Base-by-base conservation (phyloP, 495 filamentous ascomycete species). In the Lentithecium fluviatile region DNA sequence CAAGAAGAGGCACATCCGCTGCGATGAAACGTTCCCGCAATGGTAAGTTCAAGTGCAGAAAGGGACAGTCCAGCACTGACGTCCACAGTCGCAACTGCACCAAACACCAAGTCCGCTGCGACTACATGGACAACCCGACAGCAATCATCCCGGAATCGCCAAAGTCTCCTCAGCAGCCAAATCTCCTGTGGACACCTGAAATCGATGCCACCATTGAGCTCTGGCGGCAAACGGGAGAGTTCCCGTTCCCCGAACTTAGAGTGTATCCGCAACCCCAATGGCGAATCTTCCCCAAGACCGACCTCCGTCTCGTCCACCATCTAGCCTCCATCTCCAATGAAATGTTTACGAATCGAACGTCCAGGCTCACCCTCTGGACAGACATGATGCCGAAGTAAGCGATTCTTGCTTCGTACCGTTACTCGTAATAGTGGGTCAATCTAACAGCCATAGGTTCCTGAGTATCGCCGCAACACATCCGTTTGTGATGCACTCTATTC, bases 1-100 rank as follows among this genome's bases (percentile, higher is more conserved):
- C 82, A 98, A 98, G 81, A 85, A 87, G 74, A 85, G 94, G 69
- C 94, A 98, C 76, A 97, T 98, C 72, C 85, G 94, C 59, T 98
- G 94, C 76, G 94, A 98, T 74, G 95, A 98, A 75, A 96, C 82
- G 59, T 96, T 93, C 67, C 94, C 95, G 21, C 94, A 98, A 84
- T 98, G 94, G 93, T 97, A 81, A 64, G 79, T 75, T 45, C 47
- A 80, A 79, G 13, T 20, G 21, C 29, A 1, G 12, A 2, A n/a
- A 34, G 10, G 36, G 21, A 7, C 46, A 32, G 23, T 26, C 34
- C 0, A 12, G 12, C 38, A 29, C 48, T 72, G 49, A 68, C 51
- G 47, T 20, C 13, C 19, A 29, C 67, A 97, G 93, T 77, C 90
- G 90, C 62, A 97, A 97, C 75, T 98, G 94, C 76, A 96, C 93